phyloP scores from a whole-genome alignment of 352 stramenopile species.

The Peronosclerospora sorghi region DNA sequence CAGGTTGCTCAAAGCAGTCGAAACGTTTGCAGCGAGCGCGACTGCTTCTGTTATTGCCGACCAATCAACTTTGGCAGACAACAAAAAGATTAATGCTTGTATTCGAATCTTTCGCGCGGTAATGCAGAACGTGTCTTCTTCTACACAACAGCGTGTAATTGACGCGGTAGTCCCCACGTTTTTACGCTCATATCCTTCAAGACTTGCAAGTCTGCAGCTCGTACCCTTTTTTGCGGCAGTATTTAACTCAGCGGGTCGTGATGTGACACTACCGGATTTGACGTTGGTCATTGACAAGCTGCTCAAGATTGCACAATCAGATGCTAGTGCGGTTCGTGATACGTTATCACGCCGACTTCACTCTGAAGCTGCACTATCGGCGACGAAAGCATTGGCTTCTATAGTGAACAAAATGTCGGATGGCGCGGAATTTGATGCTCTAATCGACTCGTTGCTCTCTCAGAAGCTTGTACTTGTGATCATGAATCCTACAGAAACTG shows the following conservation, averaged over 20 bases:
- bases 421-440: conserved; percentile 61
- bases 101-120: conserved; percentile 56
- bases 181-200: conserved; percentile 30
- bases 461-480: conserved; percentile 55
- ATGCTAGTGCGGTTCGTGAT: conserved; percentile 9
- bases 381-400: conserved; percentile 66
- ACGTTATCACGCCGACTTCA: conserved; percentile 16
- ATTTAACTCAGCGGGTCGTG: conserved; percentile 64
- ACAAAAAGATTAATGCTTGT: conserved; percentile 36
- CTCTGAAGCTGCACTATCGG: conserved; percentile 42
- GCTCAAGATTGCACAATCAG: conserved; percentile 60
- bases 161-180: conserved; percentile 52
- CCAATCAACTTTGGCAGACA: conserved; percentile 18
- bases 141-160: conserved; percentile 51
- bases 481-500: conserved; percentile 22
- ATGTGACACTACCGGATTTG: conserved; percentile 42
- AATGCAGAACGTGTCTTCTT: conserved; percentile 61
- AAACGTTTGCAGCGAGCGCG: conserved; percentile 41
- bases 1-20: conserved; percentile 43
- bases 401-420: conserved; percentile 85
- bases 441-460: conserved; percentile 58
- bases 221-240: conserved; percentile 67
- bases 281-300: conserved; percentile 64
- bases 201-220: conserved; percentile 39
- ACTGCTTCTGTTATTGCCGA: conserved; percentile 7